Evolutionary conservation across 2,329 filamentous ascomycete species (phyloP).

Genomic region (Xylaria sp.): DNA sequence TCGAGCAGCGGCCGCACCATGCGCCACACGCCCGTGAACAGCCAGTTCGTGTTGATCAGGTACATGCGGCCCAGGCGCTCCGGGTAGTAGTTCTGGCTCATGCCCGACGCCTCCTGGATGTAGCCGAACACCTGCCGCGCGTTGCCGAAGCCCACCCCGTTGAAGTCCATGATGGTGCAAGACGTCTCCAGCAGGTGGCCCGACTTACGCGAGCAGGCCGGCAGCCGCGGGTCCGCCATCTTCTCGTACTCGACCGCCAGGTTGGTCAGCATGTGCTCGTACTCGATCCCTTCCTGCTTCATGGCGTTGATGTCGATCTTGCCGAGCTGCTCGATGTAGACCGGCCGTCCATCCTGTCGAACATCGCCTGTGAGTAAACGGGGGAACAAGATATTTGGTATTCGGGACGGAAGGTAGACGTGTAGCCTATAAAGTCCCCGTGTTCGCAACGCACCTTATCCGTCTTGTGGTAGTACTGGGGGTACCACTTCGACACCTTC

Average conservation of each 20-base stretch:
- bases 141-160: conserved; percentile 85
- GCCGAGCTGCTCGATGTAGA: conserved; percentile 96
- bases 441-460: conserved; percentile 66
- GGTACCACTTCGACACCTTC: conserved; percentile 87
- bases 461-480: conserved; percentile 98
- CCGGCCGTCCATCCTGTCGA: conserved; percentile 83
- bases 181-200: conserved; percentile 93
- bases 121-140: conserved; percentile 85
- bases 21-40: conserved; percentile 83
- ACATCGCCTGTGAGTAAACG: conserved; percentile 7
- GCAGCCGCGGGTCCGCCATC: conserved; percentile 87
- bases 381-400: not conserved
- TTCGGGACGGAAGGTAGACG: conserved; percentile 3
- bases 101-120: conserved; percentile 78
- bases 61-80: conserved; percentile 95
- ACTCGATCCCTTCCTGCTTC: conserved; percentile 83
- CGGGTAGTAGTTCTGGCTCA: conserved; percentile 99
- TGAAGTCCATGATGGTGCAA: conserved; percentile 98
- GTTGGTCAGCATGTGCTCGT: conserved; percentile 94
- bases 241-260: conserved; percentile 98
- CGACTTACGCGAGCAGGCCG: conserved; percentile 90
- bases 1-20: conserved; percentile 94
- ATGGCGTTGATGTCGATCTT: conserved; percentile 88
- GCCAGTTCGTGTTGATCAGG: conserved; percentile 97
- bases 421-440: not conserved